Evolutionary conservation across 2,329 filamentous ascomycete genomes (phyloP), one percentile per base, ranked within the genome.

Genomic region (Pseudogymnoascus sp.): DNA sequence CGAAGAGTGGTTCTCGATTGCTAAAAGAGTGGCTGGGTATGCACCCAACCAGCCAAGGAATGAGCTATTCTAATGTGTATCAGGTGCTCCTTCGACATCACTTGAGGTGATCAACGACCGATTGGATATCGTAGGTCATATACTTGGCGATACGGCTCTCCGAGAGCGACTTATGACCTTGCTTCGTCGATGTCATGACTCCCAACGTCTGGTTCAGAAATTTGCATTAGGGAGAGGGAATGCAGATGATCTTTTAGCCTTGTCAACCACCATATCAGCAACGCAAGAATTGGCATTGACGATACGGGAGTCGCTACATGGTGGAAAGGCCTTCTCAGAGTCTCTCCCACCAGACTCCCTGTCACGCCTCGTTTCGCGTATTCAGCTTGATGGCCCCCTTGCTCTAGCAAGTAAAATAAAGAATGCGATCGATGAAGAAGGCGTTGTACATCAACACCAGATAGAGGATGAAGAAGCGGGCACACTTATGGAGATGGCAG

Each of bases 221-320:
- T 97, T 99, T 73, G 89, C 93, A 0, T 82, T 97, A 7, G 92
- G 93, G 9, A 85, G 90, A 65, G 94, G 93, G n/a, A 89, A 96
- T 69, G 83, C 93, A 1, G 93, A 97, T 71, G 94, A 97, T 73
- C 81, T 99, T 37, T 79, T 97, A 45, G 88, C 86, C 59, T 79
- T 99, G 12, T 90, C 90, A 1, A 87, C 83, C 67, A 96, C 94
- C 0, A 89, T 97, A 64, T 75, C 83, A 60, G 86, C 89, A 5
- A 92, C 90, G 4, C 80, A 84, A 61, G 82, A 87, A 15, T 86
- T 96, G 48, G 78, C 82, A 1, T 69, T 72, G 29, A 73, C 84
- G 29, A 76, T 85, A 2, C 64, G 69, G 42, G 65, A 71, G 4
- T 65, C 65, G 29, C 61, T 59, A 18, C 15, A 29, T 5, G 40